Evolutionary conservation across 2,329 filamentous ascomycete species (phyloP), one percentile per base, ranked within the genome.

Genomic region (Penicillium corylophilum): DNA sequence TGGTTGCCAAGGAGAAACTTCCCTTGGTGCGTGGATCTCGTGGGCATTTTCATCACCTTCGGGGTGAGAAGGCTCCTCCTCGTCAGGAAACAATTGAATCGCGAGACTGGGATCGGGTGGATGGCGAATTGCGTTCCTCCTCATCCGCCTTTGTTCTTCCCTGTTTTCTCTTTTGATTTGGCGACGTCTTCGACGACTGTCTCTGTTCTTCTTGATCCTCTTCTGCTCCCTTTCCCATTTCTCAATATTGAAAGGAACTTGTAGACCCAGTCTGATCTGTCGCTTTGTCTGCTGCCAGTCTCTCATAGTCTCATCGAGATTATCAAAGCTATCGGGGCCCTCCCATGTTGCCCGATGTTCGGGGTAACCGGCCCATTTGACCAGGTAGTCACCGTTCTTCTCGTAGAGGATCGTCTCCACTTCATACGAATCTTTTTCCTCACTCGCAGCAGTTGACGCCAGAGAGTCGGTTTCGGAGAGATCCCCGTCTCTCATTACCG

Each of bases 321-420:
- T 4, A 12, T 59, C 45, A 51, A 82, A 77, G 41, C 70, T 68
- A 2, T 71, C 67, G 16, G 61, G 63, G 1, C 78, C 77, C 55
- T 83, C 79, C 79, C 79, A 83, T 0, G 82, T 84, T 49, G 77
- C 76, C 51, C 80, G 68, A n/a, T 82, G 67, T 5, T 84, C 55
- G 1, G 77, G 73, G 61, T 86, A 91, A 2, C 74, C 78, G 23
- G 75, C 72, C 87, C 87, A 90, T 53, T 82, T 78, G 20, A 89
- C 79, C 1, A 90, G 76, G 63, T 83, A 90, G 22, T 62, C 68
- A 15, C 70, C 10, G 66, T 66, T 57, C 4, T 8, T 67, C 60
- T 85, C 77, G 1, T 75, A 74, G 16, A 83, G 66, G 29, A 87
- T 76, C 15, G 71, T 69, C 39, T 85, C 79, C 6, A 86, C 79